phyloP scores from a whole-genome alignment of 768 basidiomycete species.

The Trametes gibbosa region DNA sequence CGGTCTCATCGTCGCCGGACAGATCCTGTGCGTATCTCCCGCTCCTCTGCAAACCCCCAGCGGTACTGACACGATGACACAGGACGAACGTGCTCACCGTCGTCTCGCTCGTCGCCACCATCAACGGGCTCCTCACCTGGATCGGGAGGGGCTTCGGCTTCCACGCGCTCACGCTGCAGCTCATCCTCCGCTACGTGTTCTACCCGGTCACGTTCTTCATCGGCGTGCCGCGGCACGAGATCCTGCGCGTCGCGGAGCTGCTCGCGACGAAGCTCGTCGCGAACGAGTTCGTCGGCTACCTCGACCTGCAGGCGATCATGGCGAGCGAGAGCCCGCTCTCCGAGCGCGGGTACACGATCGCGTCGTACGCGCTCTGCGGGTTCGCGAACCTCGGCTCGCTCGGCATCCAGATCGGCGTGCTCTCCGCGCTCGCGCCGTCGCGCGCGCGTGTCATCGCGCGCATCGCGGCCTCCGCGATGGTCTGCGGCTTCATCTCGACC shows the following conservation, averaged over 20 bases:
- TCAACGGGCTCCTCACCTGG: conserved; percentile 88
- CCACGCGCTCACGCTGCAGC: conserved; percentile 75
- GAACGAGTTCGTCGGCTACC: conserved; percentile 84
- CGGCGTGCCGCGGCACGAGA: conserved; percentile 77
- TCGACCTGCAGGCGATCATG: conserved; percentile 49
- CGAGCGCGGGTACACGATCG: conserved; percentile 74
- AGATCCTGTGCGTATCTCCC: conserved; percentile 64
- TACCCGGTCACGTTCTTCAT: conserved; percentile 85
- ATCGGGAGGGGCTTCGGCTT: conserved; percentile 85
- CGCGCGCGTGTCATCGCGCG: conserved; percentile 69
- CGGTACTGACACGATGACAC: background rate
- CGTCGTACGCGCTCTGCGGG: conserved; percentile 85
- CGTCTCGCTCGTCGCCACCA: conserved; percentile 73
- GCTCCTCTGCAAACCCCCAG: background rate
- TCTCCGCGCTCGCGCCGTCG: conserved; percentile 66
- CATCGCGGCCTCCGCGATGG: conserved; percentile 65
- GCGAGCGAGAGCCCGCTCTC: conserved; percentile 51
- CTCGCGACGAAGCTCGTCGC: conserved; percentile 86
- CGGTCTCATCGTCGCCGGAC: conserved; percentile 82
- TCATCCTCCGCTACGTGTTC: conserved; percentile 83
- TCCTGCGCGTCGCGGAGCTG: conserved; percentile 74
- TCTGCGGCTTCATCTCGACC: conserved; percentile 64
- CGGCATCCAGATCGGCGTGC: conserved; percentile 83
- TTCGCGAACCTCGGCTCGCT: conserved; percentile 86
- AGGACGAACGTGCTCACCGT: conserved; percentile 86